Base-by-base conservation (phyloP, 2,329 filamentous ascomycete genomes). In the Verticillium zaregamsianum region DNA sequence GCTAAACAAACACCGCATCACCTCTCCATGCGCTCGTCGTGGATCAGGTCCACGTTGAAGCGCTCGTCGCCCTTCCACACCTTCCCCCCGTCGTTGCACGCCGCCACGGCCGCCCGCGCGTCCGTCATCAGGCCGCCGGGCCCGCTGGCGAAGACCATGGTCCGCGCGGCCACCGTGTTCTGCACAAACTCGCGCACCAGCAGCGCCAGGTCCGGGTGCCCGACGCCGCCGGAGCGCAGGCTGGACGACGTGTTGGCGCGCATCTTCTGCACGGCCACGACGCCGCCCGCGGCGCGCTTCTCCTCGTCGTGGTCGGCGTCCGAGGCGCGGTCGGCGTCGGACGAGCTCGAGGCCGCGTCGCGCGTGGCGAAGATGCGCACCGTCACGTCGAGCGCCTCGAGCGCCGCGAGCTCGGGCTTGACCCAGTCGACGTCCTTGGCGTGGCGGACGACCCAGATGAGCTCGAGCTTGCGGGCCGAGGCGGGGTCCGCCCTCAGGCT, bases 361-460 rank as follows among this genome's bases (percentile, higher is more conserved):
- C 86, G 77, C 1, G 87, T 90, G 17, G 89, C 80, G 65, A 82
- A 90, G 17, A 89, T 78, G 17, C 79, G 79, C 52, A 90, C 77
- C 12, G 76, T 76, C 58, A 90, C 74, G 5, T 77, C 71, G 58
- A 77, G 74, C 3, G 75, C 76, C 8, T 74, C 74, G 11, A 90
- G 73, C 7, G 77, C 65, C 2, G 80, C 75, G 12, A 90, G 73
- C 69, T 91, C 88, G 6, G 75, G 68, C 31, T 74, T 72, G 11
- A 90, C 75, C 87, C 88, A 91, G 23, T 79, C 75, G 17, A 85
- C 71, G 64, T 90, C 84, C 7, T 72, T 70, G 7, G 75, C 74
- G 49, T 82, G 80, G 15, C 86, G 79, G 40, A 90, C 77, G 2
- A 84, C 82, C 88, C 88, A 91, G 61, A 90, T 76, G n/a, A 91